Evolutionary conservation across 202 grass and related monocot genomes (phyloP), one percentile per base, ranked within the genome.

Genomic region (Elaeis oleifera): DNA sequence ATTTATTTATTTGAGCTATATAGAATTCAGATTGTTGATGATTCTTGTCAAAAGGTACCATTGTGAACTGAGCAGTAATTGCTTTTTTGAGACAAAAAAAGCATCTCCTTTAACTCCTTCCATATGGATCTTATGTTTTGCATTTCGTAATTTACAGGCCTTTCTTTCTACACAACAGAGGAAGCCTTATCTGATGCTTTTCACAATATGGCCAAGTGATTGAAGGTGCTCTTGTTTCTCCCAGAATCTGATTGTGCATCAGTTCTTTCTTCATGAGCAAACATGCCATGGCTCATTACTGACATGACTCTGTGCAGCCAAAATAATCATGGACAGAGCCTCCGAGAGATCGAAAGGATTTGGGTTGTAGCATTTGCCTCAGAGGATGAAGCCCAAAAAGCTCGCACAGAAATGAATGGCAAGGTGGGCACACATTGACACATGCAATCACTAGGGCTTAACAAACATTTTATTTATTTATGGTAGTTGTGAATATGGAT

Each of bases 311-410:
- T 58, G 20, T 76, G 63, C 81, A 96, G 91, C 87, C 16, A 85
- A 73, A 22, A 61, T 90, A 50, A 53, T 85, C 21, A 76, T 73
- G 16, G 81, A 96, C 82, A 76, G 67, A 76, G 58, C 79, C 29
- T 75, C 78, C 50, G 63, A 65, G 68, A 71, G 67, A 72, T 70
- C 91, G 16, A 90, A 90, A 73, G 91, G 91, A 49, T 90, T 96
- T 50, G 84, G 87, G 26, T 96, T 68, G 81, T 96, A 28, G 88
- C 89, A 78, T 90, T 88, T 78, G 87, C 87, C 16, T 85, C 81
- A 4, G 62, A 85, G 39, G 91, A 88, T 49, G 87, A 88, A 63
- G 87, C 87, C 48, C 66, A 71, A 39, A 90, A 74, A 23, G 87
- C 91, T 23, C 70, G 78, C 23, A 62, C 78, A 15, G 87, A 88